Percentiles rank a stretch among this genome's conserved stretches.
Evolutionary conservation across 169 alveolate species (phyloP).

Genomic region (Cryptosporidium ubiquitum): DNA sequence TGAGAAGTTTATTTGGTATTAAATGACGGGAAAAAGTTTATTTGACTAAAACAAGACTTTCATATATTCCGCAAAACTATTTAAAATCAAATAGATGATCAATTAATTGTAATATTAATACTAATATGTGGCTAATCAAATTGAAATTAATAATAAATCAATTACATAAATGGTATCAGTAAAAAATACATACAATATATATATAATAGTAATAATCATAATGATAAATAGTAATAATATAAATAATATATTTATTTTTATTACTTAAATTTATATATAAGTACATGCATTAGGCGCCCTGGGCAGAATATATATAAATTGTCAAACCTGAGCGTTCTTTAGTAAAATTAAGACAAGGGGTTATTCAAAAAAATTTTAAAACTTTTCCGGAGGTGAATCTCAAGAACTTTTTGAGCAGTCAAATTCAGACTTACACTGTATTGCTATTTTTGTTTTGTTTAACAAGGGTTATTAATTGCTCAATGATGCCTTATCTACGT

Average conservation of each 20-base stretch:
- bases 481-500: not conserved
- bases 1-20: too few species aligned
- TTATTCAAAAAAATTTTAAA: not conserved
- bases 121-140: too few species aligned
- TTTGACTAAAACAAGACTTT: too few species aligned
- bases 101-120: too few species aligned
- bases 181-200: too few species aligned
- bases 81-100: too few species aligned
- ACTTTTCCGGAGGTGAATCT: not conserved
- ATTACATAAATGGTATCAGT: too few species aligned
- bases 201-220: too few species aligned
- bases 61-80: too few species aligned
- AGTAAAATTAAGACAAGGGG: conserved; percentile 1
- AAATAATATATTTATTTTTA: not conserved
- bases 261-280: not conserved
- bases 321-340: not conserved
- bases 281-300: conserved; percentile 40
- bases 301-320: not conserved
- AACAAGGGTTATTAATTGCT: not conserved
- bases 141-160: too few species aligned
- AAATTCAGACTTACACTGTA: not conserved
- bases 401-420: not conserved
- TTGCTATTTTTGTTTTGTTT: not conserved
- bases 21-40: too few species aligned
- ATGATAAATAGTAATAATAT: not conserved